A percentile compares a stretch with the other conserved stretches of the same genome.
Conservation (phyloP, 1,284 basidiomycete species). For the Hymenochaete sp. region DNA sequence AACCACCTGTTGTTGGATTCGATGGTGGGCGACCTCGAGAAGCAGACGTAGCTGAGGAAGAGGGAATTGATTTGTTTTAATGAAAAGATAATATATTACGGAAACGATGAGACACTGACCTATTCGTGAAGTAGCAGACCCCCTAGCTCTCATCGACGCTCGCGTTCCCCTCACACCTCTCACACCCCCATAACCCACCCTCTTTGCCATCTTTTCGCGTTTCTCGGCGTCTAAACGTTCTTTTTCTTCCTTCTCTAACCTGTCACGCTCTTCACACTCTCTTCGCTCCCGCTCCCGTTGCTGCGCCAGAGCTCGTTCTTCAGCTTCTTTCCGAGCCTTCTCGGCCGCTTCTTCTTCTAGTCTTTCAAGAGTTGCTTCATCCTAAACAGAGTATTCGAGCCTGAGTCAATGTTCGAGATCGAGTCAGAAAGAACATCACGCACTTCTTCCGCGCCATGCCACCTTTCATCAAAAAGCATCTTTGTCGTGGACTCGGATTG, state of each 20-base stretch:
- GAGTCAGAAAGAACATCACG: constrained; percentile 22
- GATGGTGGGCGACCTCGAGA: constrained; percentile 4
- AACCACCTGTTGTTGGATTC: constrained; percentile 1
- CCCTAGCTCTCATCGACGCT: constrained; percentile 35
- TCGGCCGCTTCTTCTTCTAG: constrained; percentile 39
- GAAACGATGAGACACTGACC: not conserved
- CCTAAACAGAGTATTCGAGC: constrained; percentile 33
- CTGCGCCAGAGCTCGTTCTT: constrained; percentile 24
- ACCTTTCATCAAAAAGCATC: constrained; percentile 65
- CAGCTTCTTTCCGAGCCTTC: constrained; percentile 22
- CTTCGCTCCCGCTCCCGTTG: constrained; percentile 19
- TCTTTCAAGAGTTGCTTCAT: constrained; percentile 44
- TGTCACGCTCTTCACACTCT: constrained; percentile 18
- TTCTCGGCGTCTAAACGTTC: constrained; percentile 16
- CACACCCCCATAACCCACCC: constrained; percentile 37
- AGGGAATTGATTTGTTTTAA: too few relatives aligned
- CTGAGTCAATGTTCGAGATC: constrained; percentile 1
- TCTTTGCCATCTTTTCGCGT: constrained; percentile 22
- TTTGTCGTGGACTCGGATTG: constrained; percentile 58
- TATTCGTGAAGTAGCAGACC: constrained; percentile 18
- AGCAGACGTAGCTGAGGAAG: not conserved
- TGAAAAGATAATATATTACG: too few relatives aligned
- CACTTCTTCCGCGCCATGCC: constrained; percentile 62
- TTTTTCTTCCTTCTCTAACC: constrained; percentile 10
- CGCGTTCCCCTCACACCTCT: constrained; percentile 49